phyloP scores from a whole-genome alignment of 2,329 filamentous ascomycete genomes.

The Colletotrichum navitas region DNA sequence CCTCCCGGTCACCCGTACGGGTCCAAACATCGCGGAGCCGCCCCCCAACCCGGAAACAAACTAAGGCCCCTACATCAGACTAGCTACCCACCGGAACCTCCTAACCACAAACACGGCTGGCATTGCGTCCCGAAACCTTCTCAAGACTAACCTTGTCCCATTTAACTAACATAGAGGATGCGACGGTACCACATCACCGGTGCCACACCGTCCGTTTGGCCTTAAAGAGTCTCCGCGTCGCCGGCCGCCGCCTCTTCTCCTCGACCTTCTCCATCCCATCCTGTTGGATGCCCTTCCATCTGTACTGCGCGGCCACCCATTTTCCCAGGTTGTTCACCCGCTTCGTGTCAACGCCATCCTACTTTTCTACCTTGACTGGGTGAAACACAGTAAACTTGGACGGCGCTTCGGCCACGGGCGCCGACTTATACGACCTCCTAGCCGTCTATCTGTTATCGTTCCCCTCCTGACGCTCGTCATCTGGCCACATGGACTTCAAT shows the following conservation, averaged over 20 bases:
- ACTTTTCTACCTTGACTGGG: not conserved
- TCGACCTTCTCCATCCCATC: not conserved
- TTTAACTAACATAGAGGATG: slow-evolving; percentile 17
- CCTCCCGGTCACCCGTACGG: not conserved
- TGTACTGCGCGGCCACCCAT: not conserved
- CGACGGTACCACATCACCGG: slow-evolving; percentile 19
- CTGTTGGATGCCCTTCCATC: not conserved
- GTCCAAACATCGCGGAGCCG: slow-evolving; percentile 26
- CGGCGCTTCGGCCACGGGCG: not conserved
- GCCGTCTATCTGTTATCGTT: not conserved
- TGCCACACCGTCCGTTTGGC: slow-evolving; percentile 8
- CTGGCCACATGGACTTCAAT: slow-evolving; percentile 35
- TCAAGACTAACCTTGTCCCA: slow-evolving; percentile 29
- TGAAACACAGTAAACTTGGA: not conserved
- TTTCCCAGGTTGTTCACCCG: not conserved
- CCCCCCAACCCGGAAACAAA: slow-evolving; percentile 27
- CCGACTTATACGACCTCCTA: not conserved
- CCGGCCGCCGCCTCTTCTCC: not conserved
- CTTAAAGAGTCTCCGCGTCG: slow-evolving; percentile 22
- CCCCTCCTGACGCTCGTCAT: not conserved
- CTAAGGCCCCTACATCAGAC: slow-evolving; percentile 24
- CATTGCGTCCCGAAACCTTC: slow-evolving; percentile 16
- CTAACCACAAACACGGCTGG: not conserved
- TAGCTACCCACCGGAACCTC: slow-evolving; percentile 11
- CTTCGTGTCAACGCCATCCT: not conserved